Evolutionary conservation across 495 filamentous ascomycete genomes (phyloP).

Genomic region (Aspergillus bertholletiae): DNA sequence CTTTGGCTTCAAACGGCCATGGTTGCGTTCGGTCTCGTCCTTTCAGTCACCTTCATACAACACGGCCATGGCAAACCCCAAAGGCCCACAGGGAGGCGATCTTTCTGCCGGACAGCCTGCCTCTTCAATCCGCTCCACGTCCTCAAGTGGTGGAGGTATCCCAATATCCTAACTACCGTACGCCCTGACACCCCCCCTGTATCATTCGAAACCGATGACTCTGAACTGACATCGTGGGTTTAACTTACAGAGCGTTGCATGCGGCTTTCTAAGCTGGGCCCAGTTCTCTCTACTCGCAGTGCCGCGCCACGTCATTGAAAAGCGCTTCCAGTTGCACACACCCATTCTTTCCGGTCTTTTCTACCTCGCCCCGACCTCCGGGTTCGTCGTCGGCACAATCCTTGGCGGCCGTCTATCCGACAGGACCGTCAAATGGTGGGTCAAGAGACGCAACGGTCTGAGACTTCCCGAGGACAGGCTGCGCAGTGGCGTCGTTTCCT

Average conservation of each 20-base stretch:
- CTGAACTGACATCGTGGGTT: conserved; percentile 30
- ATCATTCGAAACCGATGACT: no score
- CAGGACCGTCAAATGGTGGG: conserved; percentile 59
- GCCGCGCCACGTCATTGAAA: conserved; percentile 69
- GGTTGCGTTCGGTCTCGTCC: conserved; percentile 34
- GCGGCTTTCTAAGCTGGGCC: conserved; percentile 61
- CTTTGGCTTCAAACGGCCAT: conserved; percentile 59
- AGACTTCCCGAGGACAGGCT: conserved; percentile 69
- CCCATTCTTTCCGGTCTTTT: conserved; percentile 68
- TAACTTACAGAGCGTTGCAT: no score
- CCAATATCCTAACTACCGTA: conserved; percentile 40
- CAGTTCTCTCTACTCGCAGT: conserved; percentile 72
- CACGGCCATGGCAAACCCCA: no score
- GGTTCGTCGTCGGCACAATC: conserved; percentile 67
- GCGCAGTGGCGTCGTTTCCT: conserved; percentile 56
- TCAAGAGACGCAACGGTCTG: conserved; percentile 52
- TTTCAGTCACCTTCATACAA: conserved; percentile 38
- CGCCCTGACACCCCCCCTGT: no score
- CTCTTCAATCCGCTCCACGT: conserved; percentile 40
- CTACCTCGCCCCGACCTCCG: conserved; percentile 70
- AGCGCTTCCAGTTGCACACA: conserved; percentile 63
- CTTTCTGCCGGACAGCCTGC: no score
- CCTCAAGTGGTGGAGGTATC: conserved; percentile 31
- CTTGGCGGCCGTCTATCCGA: conserved; percentile 68
- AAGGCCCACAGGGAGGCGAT: no score